Conservation (phyloP, 495 filamentous ascomycete species). For the Chlorociboria aeruginascens region DNA sequence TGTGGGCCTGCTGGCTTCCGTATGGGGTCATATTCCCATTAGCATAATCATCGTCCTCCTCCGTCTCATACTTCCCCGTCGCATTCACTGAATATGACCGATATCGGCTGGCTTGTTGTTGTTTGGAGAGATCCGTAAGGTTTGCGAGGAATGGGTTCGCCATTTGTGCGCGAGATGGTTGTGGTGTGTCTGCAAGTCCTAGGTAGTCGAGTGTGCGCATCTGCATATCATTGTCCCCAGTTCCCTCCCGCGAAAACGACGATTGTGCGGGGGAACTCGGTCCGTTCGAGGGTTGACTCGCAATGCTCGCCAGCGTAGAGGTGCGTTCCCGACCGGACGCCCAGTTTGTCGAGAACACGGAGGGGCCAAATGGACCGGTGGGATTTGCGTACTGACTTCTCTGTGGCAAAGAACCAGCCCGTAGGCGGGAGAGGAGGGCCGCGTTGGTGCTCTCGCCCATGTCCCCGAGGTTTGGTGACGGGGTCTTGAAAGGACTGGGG, state of each 20-base stretch:
- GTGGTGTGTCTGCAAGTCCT: slow-evolving; percentile 87
- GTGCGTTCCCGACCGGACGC: slow-evolving; percentile 61
- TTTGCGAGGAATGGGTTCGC: slow-evolving; percentile 69
- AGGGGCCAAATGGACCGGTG: slow-evolving; percentile 64
- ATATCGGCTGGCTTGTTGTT: slow-evolving; percentile 74
- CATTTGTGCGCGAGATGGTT: slow-evolving; percentile 61
- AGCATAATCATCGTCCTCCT: slow-evolving; percentile 80
- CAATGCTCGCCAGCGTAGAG: slow-evolving; percentile 76
- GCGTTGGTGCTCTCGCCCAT: slow-evolving; percentile 42
- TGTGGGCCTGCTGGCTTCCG: slow-evolving; percentile 54
- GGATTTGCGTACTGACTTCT: slow-evolving; percentile 54
- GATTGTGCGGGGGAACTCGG: slow-evolving; percentile 83
- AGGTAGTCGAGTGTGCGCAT: slow-evolving; percentile 94
- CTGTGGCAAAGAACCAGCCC: slow-evolving; percentile 94
- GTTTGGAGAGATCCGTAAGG: slow-evolving; percentile 60
- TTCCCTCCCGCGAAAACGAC: slow-evolving; percentile 80
- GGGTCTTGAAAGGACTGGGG: slow-evolving; percentile 77
- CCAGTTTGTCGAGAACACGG: slow-evolving; percentile 83
- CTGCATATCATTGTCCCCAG: slow-evolving; percentile 67
- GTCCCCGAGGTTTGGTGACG: slow-evolving; percentile 62
- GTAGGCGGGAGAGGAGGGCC: slow-evolving; percentile 70
- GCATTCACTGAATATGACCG: slow-evolving; percentile 97
- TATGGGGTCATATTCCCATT: slow-evolving; percentile 61
- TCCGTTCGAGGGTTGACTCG: slow-evolving; percentile 58
- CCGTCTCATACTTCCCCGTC: slow-evolving; percentile 91